Base-by-base conservation (phyloP, 2,329 filamentous ascomycete genomes). In the Neospermospora avenae region DNA sequence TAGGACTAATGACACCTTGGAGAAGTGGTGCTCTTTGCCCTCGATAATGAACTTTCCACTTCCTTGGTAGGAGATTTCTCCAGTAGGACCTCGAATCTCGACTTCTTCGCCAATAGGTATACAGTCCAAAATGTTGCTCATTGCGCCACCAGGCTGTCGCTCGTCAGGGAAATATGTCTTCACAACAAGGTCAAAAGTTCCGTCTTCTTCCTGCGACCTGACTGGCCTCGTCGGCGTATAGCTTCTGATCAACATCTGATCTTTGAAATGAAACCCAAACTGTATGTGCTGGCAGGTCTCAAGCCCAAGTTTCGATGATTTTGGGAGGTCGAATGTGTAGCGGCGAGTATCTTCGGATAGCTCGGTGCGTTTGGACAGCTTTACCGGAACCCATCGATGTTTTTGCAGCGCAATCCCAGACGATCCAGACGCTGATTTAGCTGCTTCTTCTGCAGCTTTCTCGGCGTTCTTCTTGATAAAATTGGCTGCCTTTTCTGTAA, bases 281-380 rank as follows among this genome's bases (percentile, higher is more conserved):
- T 81, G 75, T 22, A 84, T 69, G 64, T 84, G 81, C 66, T 84
- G 79, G 56, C 80, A 79, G 0, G 78, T 83, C 16, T 74, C 74
- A 0, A 83, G 69, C 0, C 80, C 80, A 0, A 83, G 74, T 6
- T 75, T 70, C n/a, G 73, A 72, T 20, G 65, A 68, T 0, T 73
- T 11, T 0, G 78, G 77, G 1, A 81, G 73, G 35, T 71, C 57
- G 67, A 82, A 81, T 3, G 76, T 81, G 70, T 81, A 81, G 14
- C 68, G 66, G 6, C 73, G 66, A 0, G 77, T 80, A 58, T 82
- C 78, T 28, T 75, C 63, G 0, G 77, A 80, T 4, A 82, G 25
- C 0, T 70, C 52, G 35, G 76, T 68, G 24, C 75, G 72, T 10
- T 71, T 65, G 37, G 73, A 25, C 2, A 81, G 72, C 54, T 73